Conservation (phyloP, 1,139 yeast species). For the Yamadazyma dendronema region DNA sequence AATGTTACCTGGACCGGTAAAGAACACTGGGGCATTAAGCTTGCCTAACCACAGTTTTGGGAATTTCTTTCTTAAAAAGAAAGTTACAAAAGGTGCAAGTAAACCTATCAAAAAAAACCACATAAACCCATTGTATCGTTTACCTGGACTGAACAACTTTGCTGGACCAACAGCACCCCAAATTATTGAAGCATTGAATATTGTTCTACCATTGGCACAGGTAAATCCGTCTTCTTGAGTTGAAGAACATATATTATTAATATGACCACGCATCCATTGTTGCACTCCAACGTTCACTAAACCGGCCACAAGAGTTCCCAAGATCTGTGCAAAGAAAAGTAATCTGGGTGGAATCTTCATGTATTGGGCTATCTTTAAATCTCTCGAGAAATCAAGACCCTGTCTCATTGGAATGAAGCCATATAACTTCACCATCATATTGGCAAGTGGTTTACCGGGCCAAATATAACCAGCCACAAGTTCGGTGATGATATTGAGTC, state of each 20-base stretch:
- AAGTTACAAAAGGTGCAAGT: conserved; percentile 34
- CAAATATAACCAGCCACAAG: conserved; percentile 38
- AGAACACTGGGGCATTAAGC: conserved; percentile 44
- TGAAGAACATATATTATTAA: conserved; percentile 38
- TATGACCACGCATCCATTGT: conserved; percentile 27
- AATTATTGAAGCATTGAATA: conserved; percentile 52
- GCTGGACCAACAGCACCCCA: conserved; percentile 66
- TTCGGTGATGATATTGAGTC: conserved; percentile 40
- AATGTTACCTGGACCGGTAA: conserved; percentile 30
- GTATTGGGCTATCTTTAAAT: conserved; percentile 52
- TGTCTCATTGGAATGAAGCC: conserved; percentile 50
- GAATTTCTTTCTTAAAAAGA: conserved; percentile 22
- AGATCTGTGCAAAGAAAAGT: conserved; percentile 14
- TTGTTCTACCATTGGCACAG: conserved; percentile 48
- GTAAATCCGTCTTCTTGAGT: conserved; percentile 40
- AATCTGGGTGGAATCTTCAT: conserved; percentile 47
- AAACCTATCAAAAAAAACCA: conserved; percentile 40
- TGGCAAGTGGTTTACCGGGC: conserved; percentile 43
- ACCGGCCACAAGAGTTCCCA: conserved; percentile 23
- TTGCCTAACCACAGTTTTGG: conserved; percentile 18
- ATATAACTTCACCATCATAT: conserved; percentile 42
- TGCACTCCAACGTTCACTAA: conserved; percentile 52
- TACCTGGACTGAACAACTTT: conserved; percentile 35
- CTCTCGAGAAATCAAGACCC: conserved; percentile 48
- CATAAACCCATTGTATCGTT: conserved; percentile 32